Conservation (phyloP, 2,329 filamentous ascomycete genomes). For the Fusarium chuoi region DNA sequence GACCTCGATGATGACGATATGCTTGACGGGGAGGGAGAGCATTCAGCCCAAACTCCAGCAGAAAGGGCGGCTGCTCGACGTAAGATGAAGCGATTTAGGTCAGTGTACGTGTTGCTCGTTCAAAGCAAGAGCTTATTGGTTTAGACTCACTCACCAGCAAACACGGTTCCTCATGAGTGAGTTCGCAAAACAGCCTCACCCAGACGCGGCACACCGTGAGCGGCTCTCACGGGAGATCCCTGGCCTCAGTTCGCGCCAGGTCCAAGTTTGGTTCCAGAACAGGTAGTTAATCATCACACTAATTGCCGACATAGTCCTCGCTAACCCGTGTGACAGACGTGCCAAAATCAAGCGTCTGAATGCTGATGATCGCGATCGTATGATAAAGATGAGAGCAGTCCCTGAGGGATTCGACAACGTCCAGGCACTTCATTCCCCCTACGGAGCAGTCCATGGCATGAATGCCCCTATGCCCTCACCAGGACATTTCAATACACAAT, state of each 20-base stretch:
- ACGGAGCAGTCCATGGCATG: constrained; percentile 68
- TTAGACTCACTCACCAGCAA: constrained; percentile 91
- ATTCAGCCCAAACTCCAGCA: constrained; percentile 62
- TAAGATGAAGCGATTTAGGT: constrained; percentile 86
- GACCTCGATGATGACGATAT: constrained; percentile 67
- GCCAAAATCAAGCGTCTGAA: constrained; percentile 78
- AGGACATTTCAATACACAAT: constrained; percentile 59
- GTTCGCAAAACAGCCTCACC: constrained; percentile 93
- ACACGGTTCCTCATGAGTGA: constrained; percentile 98
- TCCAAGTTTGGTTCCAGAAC: constrained; percentile 99
- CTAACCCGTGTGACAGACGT: constrained; percentile 57
- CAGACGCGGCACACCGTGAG: constrained; percentile 90
- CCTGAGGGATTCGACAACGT: constrained; percentile 78
- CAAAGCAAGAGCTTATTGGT: constrained; percentile 48
- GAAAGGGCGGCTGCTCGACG: constrained; percentile 67
- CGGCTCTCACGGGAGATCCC: constrained; percentile 90
- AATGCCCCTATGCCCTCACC: constrained; percentile 60
- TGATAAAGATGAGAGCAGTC: constrained; percentile 78
- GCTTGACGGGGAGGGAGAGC: constrained; percentile 54
- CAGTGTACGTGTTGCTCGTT: constrained; percentile 38
- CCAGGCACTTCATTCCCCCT: constrained; percentile 74
- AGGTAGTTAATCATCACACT: constrained; percentile 76
- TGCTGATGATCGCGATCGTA: constrained; percentile 75
- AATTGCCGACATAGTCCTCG: not conserved
- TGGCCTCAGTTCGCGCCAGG: constrained; percentile 88